Evolutionary conservation across 2,329 filamentous ascomycete genomes (phyloP).

Genomic region (Ophioceras dolichostomum): DNA sequence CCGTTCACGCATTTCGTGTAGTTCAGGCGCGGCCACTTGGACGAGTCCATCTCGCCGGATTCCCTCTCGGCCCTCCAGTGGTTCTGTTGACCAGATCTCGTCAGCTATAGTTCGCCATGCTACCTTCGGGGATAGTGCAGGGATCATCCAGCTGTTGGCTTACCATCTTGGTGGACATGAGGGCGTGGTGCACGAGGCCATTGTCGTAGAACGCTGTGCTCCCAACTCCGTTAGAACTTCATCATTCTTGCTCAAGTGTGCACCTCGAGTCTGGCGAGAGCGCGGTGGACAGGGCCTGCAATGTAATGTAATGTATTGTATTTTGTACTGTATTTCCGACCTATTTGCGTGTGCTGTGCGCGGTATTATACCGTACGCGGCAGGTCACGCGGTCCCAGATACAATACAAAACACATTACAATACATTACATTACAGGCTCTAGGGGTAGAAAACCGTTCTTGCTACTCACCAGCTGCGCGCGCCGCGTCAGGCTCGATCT

Average conservation of each 20-base stretch:
- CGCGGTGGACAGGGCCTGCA: not conserved
- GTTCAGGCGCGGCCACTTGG: constrained; percentile 3
- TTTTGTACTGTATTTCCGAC: too few relatives aligned
- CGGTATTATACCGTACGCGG: too few relatives aligned
- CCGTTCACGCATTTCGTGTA: constrained; percentile 3
- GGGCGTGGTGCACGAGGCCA: not conserved
- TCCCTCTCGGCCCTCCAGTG: constrained; percentile 2
- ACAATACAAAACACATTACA: too few relatives aligned
- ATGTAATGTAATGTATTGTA: not conserved
- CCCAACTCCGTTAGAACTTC: not conserved
- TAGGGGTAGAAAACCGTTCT: too few relatives aligned
- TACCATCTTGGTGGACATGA: constrained; percentile 3
- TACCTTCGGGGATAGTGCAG: not conserved
- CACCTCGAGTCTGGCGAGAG: not conserved
- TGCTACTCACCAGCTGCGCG: constrained; percentile 1
- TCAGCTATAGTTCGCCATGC: not conserved
- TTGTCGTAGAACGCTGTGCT: not conserved
- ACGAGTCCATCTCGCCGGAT: constrained; percentile 2
- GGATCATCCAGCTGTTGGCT: not conserved
- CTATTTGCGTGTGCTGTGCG: too few relatives aligned
- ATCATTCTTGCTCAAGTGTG: too few relatives aligned
- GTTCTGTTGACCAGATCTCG: not conserved
- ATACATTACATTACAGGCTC: too few relatives aligned
- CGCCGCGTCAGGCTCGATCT: constrained; percentile 2
- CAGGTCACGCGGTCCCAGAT: too few relatives aligned